Percentiles rank a stretch among this genome's conserved stretches.
Evolutionary conservation across 495 filamentous ascomycete genomes (phyloP).

Genomic region (Penicillium odoratum): DNA sequence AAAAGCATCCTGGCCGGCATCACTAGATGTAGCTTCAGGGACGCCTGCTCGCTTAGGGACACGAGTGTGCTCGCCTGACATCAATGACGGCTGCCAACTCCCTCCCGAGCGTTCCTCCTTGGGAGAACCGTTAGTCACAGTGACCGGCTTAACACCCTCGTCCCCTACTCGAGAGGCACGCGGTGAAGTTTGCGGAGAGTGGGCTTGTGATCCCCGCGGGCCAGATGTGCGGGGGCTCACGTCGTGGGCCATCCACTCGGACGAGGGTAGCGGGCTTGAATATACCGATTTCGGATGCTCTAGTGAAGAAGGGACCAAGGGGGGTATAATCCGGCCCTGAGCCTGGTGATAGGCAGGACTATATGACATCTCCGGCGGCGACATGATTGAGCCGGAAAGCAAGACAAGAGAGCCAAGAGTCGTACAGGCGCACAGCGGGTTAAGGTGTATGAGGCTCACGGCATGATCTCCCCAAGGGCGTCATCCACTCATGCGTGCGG

Average conservation of each 20-base stretch:
- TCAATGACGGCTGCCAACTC: constrained; percentile 44
- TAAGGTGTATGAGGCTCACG: constrained; percentile 34
- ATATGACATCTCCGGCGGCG: constrained; percentile 44
- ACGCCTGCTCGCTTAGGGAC: constrained; percentile 32
- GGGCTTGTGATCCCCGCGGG: constrained; percentile 18
- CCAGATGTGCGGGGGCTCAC: constrained; percentile 20
- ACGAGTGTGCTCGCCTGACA: constrained; percentile 40
- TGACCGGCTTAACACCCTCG: constrained; percentile 27
- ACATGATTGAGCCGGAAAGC: constrained; percentile 25
- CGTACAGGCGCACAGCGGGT: constrained; percentile 42
- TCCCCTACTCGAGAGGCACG: constrained; percentile 22
- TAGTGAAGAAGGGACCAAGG: constrained; percentile 24
- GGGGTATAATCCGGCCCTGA: constrained; percentile 23
- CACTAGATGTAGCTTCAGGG: constrained; percentile 23
- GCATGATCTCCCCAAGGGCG: constrained; percentile 39
- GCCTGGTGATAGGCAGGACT: constrained; percentile 41
- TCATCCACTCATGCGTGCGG: constrained; percentile 18
- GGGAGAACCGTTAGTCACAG: constrained; percentile 31
- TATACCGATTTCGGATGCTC: constrained; percentile 18
- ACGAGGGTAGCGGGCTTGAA: constrained; percentile 15
- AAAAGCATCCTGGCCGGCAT: constrained; percentile 38
- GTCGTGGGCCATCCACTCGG: constrained; percentile 14
- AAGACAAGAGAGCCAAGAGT: constrained; percentile 22
- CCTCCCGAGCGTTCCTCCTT: constrained; percentile 37
- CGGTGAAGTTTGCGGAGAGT: constrained; percentile 21